phyloP scores from a whole-genome alignment of 495 filamentous ascomycete species.

The Trichoderma virens region DNA sequence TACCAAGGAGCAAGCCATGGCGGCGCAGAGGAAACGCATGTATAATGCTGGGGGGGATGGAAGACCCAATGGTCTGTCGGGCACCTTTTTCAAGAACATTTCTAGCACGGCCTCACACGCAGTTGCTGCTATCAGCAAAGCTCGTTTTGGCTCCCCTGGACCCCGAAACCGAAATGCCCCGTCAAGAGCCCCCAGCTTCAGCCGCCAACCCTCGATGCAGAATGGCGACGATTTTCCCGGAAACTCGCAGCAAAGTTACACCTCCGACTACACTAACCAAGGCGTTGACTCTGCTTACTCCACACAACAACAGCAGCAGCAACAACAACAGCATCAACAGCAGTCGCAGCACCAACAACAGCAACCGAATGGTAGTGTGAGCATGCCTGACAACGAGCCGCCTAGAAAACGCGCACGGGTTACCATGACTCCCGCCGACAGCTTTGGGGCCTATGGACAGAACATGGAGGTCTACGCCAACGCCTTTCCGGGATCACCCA shows the following conservation, averaged over 20 bases:
- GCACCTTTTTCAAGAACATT: slow-evolving; percentile 94
- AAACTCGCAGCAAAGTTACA: slow-evolving; percentile 44
- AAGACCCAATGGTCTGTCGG: slow-evolving; percentile 56
- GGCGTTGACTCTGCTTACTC: slow-evolving; percentile 37
- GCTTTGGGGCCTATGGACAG: slow-evolving; percentile 35
- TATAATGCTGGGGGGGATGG: slow-evolving; percentile 67
- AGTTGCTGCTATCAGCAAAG: slow-evolving; percentile 91
- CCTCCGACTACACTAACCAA: slow-evolving; percentile 29
- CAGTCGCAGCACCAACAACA: slow-evolving; percentile 13
- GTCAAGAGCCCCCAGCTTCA: slow-evolving; percentile 43
- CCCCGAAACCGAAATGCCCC: slow-evolving; percentile 49
- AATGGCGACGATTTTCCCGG: slow-evolving; percentile 39
- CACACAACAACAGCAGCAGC: slow-evolving; percentile 25
- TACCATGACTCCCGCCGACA: slow-evolving; percentile 34
- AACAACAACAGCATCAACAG: background rate
- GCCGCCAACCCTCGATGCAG: slow-evolving; percentile 54
- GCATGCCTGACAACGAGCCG: slow-evolving; percentile 49
- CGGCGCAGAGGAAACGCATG: slow-evolving; percentile 85
- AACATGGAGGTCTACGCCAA: slow-evolving; percentile 46
- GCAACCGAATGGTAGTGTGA: slow-evolving; percentile 6
- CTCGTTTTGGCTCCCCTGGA: slow-evolving; percentile 79
- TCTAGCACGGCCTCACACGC: slow-evolving; percentile 87
- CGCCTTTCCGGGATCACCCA: slow-evolving; percentile 55
- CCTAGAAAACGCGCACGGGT: slow-evolving; percentile 68
- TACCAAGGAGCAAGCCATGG: slow-evolving; percentile 99